Evolutionary conservation across 2,329 filamentous ascomycete species (phyloP), one percentile per base, ranked within the genome.

Genomic region (Orbilia brochopaga): DNA sequence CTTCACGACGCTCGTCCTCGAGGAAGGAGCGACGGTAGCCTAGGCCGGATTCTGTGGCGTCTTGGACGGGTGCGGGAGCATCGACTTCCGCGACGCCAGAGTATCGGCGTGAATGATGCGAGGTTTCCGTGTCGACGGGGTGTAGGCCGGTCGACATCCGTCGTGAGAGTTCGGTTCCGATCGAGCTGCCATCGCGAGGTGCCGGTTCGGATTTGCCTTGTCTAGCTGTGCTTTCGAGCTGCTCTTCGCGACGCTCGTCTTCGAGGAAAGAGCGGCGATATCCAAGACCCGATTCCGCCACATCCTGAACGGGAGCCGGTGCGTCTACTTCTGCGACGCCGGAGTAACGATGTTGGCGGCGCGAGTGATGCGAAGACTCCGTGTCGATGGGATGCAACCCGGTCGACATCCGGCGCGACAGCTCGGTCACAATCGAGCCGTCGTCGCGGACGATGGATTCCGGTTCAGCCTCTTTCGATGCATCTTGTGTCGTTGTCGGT

Each of bases 41-140:
- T 6, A 53, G 35, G 1, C 44, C 58, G 21, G 51, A 24, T n/a
- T 64, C 51, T 27, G 52, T 42, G 8, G 57, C 61, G 58, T 73
- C 69, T 53, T 73, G 69, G 0, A 73, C 32, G 8, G 56, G 69
- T 19, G 61, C 55, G 13, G 69, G 69, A 4, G 61, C 61, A 24
- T 73, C 69, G 11, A 73, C 46, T 50, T 73, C 69, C 32, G 66
- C 59, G 40, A 70, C 13, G n/a, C 66, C 66, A 7, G 66, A 70
- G 42, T 70, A 70, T 13, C 35, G 53, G 2, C 32, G 46, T 2
- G 66, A 70, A 35, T 19, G 59, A 51, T 27, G 58, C 30, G 58
- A 61, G 19, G 17, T 46, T 13, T 21, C 30, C 10, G 46, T 61
- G 32, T 61, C 58, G 1, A 59, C 40, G 15, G 44, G 58, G 30